Evolutionary conservation across 495 filamentous ascomycete genomes (phyloP).

Genomic region (Talaromyces proteolyticus): DNA sequence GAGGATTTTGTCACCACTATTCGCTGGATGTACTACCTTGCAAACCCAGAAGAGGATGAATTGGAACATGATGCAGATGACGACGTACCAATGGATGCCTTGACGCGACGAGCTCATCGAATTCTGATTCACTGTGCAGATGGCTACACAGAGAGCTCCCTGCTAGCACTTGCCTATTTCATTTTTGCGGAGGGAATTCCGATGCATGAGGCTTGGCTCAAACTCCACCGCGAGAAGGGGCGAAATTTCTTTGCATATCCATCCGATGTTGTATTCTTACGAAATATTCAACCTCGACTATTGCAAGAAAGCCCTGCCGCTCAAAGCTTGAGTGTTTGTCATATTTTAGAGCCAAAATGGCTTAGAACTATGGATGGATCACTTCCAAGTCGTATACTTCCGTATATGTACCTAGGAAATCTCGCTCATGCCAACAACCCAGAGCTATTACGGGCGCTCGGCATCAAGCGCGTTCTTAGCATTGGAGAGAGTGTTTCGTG

Average conservation of each 20-base stretch:
- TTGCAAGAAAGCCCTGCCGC: slow-evolving; percentile 45
- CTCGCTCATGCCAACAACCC: slow-evolving; percentile 90
- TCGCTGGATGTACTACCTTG: slow-evolving; percentile 81
- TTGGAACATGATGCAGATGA: slow-evolving; percentile 48
- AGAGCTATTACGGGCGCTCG: slow-evolving; percentile 68
- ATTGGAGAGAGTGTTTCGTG: slow-evolving; percentile 89
- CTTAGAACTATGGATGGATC: slow-evolving; percentile 81
- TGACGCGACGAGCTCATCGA: slow-evolving; percentile 42
- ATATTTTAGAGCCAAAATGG: slow-evolving; percentile 65
- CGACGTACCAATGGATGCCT: slow-evolving; percentile 44
- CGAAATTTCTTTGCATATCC: slow-evolving; percentile 97
- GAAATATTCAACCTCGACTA: slow-evolving; percentile 67
- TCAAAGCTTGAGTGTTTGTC: slow-evolving; percentile 16
- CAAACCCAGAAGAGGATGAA: slow-evolving; percentile 47
- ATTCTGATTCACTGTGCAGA: slow-evolving; percentile 90
- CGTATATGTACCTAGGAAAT: slow-evolving; percentile 97
- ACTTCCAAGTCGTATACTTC: slow-evolving; percentile 77
- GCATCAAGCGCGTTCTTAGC: slow-evolving; percentile 82
- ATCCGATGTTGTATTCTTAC: slow-evolving; percentile 76
- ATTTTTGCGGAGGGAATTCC: slow-evolving; percentile 83
- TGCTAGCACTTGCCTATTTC: slow-evolving; percentile 82
- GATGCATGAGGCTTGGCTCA: slow-evolving; percentile 78
- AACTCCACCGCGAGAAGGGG: slow-evolving; percentile 69
- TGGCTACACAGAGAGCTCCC: slow-evolving; percentile 90
- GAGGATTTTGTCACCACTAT: slow-evolving; percentile 81